Evolutionary conservation across 148 eudicot genomes (phyloP).

Genomic region (Dysphania ambrosioides): DNA sequence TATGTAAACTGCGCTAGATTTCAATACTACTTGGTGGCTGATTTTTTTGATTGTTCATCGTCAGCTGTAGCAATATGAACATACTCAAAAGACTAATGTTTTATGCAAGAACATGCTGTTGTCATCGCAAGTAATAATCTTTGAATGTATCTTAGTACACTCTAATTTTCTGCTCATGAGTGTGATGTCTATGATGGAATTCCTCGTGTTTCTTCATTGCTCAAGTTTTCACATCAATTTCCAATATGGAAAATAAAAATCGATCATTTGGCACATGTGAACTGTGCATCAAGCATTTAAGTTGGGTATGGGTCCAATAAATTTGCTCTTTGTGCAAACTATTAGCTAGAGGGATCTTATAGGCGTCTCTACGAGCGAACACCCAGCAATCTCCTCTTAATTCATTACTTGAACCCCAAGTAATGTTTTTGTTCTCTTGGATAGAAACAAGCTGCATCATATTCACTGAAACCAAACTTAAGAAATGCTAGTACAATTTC

Average conservation of each 20-base stretch:
- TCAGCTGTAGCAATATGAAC: neutral
- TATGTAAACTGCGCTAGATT: neutral
- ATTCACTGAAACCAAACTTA: neutral
- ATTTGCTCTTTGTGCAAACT: too few relatives aligned
- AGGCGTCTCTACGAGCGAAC: too few relatives aligned
- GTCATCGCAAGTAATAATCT: neutral
- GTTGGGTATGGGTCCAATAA: too few relatives aligned
- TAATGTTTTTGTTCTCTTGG: too few relatives aligned
- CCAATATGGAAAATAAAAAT: too few relatives aligned
- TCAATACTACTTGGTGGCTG: neutral
- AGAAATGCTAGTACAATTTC: neutral
- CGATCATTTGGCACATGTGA: neutral
- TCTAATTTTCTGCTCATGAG: slow-evolving; percentile 4
- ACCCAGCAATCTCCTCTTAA: too few relatives aligned
- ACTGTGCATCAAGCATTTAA: neutral
- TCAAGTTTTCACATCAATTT: too few relatives aligned
- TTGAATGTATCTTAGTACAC: neutral
- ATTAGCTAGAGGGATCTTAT: too few relatives aligned
- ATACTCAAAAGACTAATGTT: neutral
- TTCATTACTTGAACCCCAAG: too few relatives aligned
- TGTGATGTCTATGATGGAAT: neutral
- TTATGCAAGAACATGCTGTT: neutral
- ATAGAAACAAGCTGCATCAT: neutral
- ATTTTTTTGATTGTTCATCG: slow-evolving; percentile 3
- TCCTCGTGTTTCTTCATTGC: neutral